phyloP scores from a whole-genome alignment of 129 eudicot genomes.

The Kitagawia praeruptora region DNA sequence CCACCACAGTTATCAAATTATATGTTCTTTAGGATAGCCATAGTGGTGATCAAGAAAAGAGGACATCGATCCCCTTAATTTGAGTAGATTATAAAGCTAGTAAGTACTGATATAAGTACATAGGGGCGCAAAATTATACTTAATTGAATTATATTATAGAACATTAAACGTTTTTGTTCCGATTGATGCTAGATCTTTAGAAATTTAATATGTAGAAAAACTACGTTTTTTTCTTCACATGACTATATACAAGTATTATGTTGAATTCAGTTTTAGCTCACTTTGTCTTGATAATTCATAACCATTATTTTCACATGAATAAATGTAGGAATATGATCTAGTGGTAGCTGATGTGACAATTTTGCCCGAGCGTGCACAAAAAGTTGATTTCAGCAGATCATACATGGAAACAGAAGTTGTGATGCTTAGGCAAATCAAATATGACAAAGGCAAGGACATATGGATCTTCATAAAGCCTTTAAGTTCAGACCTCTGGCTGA shows the following conservation, averaged over 20 bases:
- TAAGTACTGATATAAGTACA: too few species aligned
- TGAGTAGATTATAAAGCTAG: too few species aligned
- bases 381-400: neutral
- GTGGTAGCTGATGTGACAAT: slow-evolving; percentile 7
- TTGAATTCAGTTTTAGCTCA: neutral
- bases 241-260: neutral
- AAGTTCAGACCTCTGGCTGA: slow-evolving; percentile 3
- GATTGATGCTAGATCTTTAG: neutral
- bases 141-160: too few species aligned
- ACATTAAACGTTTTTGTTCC: too few species aligned
- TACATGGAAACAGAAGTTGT: slow-evolving; percentile 7
- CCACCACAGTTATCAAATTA: too few species aligned
- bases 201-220: neutral
- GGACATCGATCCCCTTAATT: too few species aligned
- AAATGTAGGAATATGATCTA: neutral
- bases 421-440: neutral
- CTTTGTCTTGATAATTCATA: neutral
- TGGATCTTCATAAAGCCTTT: slow-evolving; percentile 1
- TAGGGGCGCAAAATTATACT: too few species aligned
- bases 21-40: too few species aligned
- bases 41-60: too few species aligned
- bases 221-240: neutral
- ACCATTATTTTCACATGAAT: neutral
- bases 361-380: neutral
- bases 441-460: neutral